phyloP scores from a whole-genome alignment of 305 asterid species.

The Nicotiana rustica region DNA sequence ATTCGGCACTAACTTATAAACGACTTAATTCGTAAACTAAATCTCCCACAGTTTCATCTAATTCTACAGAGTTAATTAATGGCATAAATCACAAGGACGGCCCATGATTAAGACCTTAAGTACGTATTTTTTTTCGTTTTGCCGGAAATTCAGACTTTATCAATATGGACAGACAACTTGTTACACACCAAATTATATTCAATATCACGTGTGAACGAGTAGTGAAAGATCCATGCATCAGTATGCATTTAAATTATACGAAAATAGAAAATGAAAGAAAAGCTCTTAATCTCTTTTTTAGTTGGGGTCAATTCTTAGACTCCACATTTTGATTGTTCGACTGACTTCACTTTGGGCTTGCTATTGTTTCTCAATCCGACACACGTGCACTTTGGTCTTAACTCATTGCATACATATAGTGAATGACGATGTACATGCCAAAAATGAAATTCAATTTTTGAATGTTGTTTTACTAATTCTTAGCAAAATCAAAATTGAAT shows the following conservation, averaged over 20 bases:
- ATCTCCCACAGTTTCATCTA: neutral
- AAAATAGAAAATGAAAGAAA: neutral
- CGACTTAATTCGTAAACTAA: neutral
- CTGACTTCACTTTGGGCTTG: neutral
- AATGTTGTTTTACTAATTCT: neutral
- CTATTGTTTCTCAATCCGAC: neutral
- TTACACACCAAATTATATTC: slow-evolving; percentile 10
- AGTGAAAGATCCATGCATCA: neutral
- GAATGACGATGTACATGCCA: neutral
- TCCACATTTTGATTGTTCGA: neutral
- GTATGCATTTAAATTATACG: neutral
- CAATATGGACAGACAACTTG: slow-evolving; percentile 2
- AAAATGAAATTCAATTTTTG: neutral
- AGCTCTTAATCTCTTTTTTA: neutral
- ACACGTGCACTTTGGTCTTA: neutral
- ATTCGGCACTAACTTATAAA: slow-evolving; percentile 14
- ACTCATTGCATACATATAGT: neutral
- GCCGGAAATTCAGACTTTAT: slow-evolving; percentile 11
- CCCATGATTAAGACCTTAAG: slow-evolving; percentile 3
- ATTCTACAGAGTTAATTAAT: neutral
- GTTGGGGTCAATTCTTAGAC: neutral
- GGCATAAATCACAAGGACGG: slow-evolving; percentile 18
- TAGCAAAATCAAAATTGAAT: neutral
- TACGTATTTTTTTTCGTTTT: neutral
- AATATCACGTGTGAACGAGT: slow-evolving; percentile 14